Evolutionary conservation across 352 stramenopile species (phyloP), one percentile per base, ranked within the genome.

Genomic region (Peronospora farinosa): DNA sequence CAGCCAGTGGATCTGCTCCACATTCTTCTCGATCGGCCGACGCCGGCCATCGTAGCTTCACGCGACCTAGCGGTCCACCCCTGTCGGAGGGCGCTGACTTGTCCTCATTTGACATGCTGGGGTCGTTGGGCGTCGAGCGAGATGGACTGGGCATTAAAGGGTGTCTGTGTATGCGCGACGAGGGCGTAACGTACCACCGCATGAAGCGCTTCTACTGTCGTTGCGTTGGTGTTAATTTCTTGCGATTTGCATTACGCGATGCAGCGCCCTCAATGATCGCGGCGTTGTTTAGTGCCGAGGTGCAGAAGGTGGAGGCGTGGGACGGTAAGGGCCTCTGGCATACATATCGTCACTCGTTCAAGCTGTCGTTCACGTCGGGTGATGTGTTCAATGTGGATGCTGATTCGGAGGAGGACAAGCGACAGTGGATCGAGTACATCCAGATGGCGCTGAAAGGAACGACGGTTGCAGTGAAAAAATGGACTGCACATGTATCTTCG

Each of bases 141-240:
- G 75, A 89, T 46, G 78, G 75, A 7, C 59, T 88, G n/a, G 76
- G 81, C 8, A 54, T 89, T 36, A 87, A 88, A 40, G 81, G 81
- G 0, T 87, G 75, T 56, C 51, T 92, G 5, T 82, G 67, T 49
- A 89, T 92, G 81, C 81, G 81, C 27, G 78, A 92, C 48, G 76
- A 92, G 48, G 78, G 81, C 44, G 72, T 88, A 37, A 88, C 78
- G 30, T 88, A 89, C 56, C 81, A 89, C 57, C 81, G 81, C 56
- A 92, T 92, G 81, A 89, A 87, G 57, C 78, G 78, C 21, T 92
- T 81, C 60, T 92, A 84, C 61, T 88, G 77, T 51, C 78, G 76
- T 38, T 83, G 75, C 43, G 73, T 87, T n/a, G 81, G 81, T 7
- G 68, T 89, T 35, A 88, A 88, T 50, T 87, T 92, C 56, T 84